A percentile compares a stretch with the other conserved stretches of the same genome.
These are phyloP conservation scores for Macrolepiota albuminosa DNA, from an alignment of 768 basidiomycete genomes.

Conservation along the genomic window DNA sequence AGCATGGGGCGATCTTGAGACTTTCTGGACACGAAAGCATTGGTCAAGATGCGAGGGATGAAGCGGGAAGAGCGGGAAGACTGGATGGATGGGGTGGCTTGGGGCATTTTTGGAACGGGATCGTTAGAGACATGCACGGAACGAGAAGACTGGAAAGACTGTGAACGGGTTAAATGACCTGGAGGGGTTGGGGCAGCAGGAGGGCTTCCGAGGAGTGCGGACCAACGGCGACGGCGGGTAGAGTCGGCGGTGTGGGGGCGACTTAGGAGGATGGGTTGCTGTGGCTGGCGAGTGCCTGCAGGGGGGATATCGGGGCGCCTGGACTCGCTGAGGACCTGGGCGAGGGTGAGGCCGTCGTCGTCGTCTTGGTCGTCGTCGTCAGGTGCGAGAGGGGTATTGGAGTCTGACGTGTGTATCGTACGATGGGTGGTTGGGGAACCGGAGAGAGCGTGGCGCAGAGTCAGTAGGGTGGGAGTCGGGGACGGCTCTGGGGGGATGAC, in stretches of 20 bases:
- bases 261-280: slow-evolving; percentile 62
- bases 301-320: slow-evolving; percentile 74
- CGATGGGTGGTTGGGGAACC: slow-evolving; percentile 34
- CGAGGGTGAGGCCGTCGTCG: slow-evolving; percentile 65
- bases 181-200: neutral
- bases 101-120: slow-evolving; percentile 16
- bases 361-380: slow-evolving; percentile 61
- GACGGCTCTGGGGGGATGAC: slow-evolving; percentile 47
- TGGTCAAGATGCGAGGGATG: slow-evolving; percentile 64
- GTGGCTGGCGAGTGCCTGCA: slow-evolving; percentile 55
- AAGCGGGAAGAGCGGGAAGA: slow-evolving; percentile 55
- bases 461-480: slow-evolving; percentile 58
- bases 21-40: slow-evolving; percentile 55
- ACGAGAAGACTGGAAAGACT: slow-evolving; percentile 34
- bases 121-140: slow-evolving; percentile 1
- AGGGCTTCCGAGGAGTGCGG: slow-evolving; percentile 44
- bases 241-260: slow-evolving; percentile 23
- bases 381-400: slow-evolving; percentile 35
- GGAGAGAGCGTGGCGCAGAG: slow-evolving; percentile 57
- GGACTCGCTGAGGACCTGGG: slow-evolving; percentile 73
- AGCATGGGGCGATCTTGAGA: slow-evolving; percentile 50
- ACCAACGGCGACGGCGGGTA: slow-evolving; percentile 65
- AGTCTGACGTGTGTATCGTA: slow-evolving; percentile 18
- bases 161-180: slow-evolving; percentile 31
- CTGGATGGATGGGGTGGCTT: slow-evolving; percentile 21